Conservation (phyloP, 192 early-diverging fungal genomes). For the Rhizoclosmatium sp. region DNA sequence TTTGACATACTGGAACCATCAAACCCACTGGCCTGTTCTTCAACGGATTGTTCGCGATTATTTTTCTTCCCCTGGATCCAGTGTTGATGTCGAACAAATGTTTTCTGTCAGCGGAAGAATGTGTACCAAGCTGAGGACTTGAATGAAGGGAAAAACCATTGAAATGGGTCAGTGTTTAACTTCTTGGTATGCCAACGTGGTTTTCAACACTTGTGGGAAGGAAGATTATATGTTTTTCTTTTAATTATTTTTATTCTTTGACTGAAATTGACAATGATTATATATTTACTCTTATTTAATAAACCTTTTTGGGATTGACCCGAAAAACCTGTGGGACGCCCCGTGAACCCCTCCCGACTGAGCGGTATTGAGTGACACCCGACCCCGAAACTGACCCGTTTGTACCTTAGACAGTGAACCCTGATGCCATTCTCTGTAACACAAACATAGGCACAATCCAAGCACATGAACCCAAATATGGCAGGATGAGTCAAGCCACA, state of each 20-base stretch:
- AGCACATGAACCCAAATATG: too few species aligned
- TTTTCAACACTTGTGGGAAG: neutral
- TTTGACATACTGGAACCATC: neutral
- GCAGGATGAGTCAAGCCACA: too few species aligned
- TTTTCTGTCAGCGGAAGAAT: neutral
- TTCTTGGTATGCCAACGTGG: neutral
- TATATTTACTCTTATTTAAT: too few species aligned
- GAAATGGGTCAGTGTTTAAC: neutral
- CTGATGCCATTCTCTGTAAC: too few species aligned
- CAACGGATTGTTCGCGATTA: neutral
- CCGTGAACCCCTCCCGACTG: too few species aligned
- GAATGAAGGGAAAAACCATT: neutral
- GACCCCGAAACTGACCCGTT: too few species aligned
- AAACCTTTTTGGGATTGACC: too few species aligned
- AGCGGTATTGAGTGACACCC: too few species aligned
- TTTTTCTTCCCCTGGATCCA: neutral
- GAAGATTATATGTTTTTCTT: neutral
- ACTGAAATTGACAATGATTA: too few species aligned
- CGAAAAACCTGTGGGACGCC: too few species aligned
- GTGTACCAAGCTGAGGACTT: neutral
- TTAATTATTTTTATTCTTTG: neutral
- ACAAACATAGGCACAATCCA: too few species aligned
- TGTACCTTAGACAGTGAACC: too few species aligned
- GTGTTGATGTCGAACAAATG: neutral
- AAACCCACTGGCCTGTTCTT: neutral